Evolutionary conservation across 495 filamentous ascomycete species (phyloP), one percentile per base, ranked within the genome.

Genomic region (Trichoderma asperelloides): DNA sequence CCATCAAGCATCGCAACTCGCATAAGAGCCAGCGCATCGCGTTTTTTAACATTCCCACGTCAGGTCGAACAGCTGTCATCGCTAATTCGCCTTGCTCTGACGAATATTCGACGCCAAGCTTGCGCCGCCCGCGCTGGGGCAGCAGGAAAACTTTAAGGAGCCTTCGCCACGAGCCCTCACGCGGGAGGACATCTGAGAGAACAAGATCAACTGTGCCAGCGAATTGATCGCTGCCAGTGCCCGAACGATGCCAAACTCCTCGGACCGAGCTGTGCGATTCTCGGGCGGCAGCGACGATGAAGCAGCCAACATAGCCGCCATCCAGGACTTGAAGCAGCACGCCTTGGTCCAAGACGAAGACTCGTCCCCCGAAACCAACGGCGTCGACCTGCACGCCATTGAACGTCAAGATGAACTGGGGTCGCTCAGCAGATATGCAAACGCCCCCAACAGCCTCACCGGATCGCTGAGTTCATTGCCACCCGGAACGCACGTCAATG

Each of bases 341-440:
- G 71, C 37, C 83, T 5, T 60, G 85, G 62, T 80, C 86, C 16
- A 65, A 72, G 71, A 81, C 76, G 70, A 85, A 73, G 66, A 81
- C 68, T 88, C 87, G 39, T 84, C 79, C 47, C 87, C 86, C 6
- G 89, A 87, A 25, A 85, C 85, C 67, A 88, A 89, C 49, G 84
- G 83, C 47, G 77, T 81, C 64, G 81, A 83, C 47, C 75, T 79
- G 68, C 74, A 76, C 72, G 69, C 80, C 70, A 75, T 75, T 25
- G 79, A 83, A 66, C 78, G 80, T 40, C 76, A 81, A 64, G 80
- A 83, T 64, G 79, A 76, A 62, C 78, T 83, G 65, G 77, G 74
- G 64, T 76, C 72, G 67, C 75, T 77, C 65, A 78, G 69, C 66
- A 75, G 76, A 64, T 78, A 82, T 68, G 69, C 70, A 68, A 77